Evolutionary conservation across 2,329 filamentous ascomycete species (phyloP).

Genomic region (Beauveria pseudobassiana): DNA sequence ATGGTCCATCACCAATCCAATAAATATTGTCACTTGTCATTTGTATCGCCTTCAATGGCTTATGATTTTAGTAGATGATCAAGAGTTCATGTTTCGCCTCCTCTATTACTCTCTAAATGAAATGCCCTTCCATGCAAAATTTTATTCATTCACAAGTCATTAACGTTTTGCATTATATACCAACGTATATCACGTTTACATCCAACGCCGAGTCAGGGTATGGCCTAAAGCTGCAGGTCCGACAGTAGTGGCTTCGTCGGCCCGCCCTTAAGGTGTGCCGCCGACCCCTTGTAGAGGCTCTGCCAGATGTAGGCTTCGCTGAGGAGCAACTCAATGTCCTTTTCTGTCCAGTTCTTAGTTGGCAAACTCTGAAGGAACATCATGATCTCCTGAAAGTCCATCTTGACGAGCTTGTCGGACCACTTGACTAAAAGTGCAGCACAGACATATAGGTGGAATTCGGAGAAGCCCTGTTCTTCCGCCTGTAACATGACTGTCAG

Average conservation of each 20-base stretch:
- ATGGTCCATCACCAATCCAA: too few relatives aligned
- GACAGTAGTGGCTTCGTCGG: constrained; percentile 28
- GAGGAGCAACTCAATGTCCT: constrained; percentile 90
- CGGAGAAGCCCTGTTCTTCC: constrained; percentile 96
- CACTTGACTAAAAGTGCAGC: constrained; percentile 97
- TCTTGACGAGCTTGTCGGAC: constrained; percentile 88
- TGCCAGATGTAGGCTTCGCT: constrained; percentile 99
- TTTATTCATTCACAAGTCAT: background rate
- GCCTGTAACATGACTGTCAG: constrained; percentile 48
- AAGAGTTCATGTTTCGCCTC: background rate
- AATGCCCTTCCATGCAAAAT: background rate
- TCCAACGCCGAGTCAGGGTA: background rate
- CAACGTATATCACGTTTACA: background rate
- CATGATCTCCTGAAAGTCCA: constrained; percentile 99
- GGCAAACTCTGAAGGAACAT: constrained; percentile 97
- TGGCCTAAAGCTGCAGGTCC: constrained; percentile 26
- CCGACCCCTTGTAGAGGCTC: constrained; percentile 88
- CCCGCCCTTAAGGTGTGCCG: constrained; percentile 69
- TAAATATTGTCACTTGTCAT: too few relatives aligned
- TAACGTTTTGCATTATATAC: background rate
- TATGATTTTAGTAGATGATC: background rate
- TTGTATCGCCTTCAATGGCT: too few relatives aligned
- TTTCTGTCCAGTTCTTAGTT: constrained; percentile 91
- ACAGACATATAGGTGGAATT: constrained; percentile 97
- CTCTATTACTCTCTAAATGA: background rate